These are phyloP conservation scores for Discostella stelligeroides DNA, from an alignment of 108 stramenopile genomes.

Conservation along the genomic window DNA sequence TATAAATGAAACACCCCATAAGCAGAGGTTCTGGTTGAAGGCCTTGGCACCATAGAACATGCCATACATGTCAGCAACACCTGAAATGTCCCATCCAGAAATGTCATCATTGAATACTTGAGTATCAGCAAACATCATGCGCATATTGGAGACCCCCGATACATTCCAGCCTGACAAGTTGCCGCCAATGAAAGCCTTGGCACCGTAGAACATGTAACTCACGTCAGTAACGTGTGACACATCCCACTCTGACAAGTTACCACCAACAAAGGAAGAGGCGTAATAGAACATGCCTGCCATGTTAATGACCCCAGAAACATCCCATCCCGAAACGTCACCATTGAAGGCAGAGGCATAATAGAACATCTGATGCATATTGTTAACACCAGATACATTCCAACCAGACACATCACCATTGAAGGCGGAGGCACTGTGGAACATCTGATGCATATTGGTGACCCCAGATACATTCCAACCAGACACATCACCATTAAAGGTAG, in stretches of 20 bases:
- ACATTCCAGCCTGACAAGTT: too few relatives aligned
- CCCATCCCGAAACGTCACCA: slow-evolving; percentile 10
- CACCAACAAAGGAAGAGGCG: too few relatives aligned
- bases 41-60: slow-evolving; percentile 14
- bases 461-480: too few relatives aligned
- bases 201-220: too few relatives aligned
- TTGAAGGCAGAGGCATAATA: slow-evolving; percentile 10
- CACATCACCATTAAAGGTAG: too few relatives aligned
- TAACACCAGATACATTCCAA: slow-evolving; percentile 6
- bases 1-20: not conserved
- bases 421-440: too few relatives aligned
- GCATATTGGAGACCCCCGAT: too few relatives aligned
- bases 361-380: not conserved
- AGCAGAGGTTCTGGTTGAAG: slow-evolving; percentile 12
- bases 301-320: slow-evolving; percentile 1
- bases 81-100: slow-evolving; percentile 8
- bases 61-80: slow-evolving; percentile 1
- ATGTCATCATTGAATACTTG: not conserved
- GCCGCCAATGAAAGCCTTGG: too few relatives aligned
- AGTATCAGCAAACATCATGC: too few relatives aligned
- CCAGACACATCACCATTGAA: too few relatives aligned
- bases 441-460: not conserved
- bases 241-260: too few relatives aligned
- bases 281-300: not conserved
- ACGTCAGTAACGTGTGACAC: too few relatives aligned